Base-by-base conservation (phyloP, 495 filamentous ascomycete species). In the Talaromyces stipitatus region DNA sequence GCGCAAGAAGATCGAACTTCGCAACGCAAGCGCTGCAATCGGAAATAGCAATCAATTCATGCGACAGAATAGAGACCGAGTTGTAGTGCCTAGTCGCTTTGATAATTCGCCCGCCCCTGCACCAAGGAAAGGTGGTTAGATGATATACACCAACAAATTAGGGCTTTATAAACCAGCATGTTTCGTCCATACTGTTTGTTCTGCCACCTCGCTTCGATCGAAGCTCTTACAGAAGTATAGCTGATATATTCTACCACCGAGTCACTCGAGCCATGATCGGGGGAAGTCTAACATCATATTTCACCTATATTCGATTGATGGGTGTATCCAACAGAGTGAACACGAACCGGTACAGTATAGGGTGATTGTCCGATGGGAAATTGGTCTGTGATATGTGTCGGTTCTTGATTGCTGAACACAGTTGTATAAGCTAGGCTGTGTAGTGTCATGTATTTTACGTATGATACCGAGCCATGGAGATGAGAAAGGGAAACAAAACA, bases 1-100 rank as follows among this genome's bases (percentile, higher is more conserved):
- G 61, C 72, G 75, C 48, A 73, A 76, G 60, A 78, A 78, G 66
- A 75, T 78, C 43, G 75, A 78, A 54, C 59, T 78, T 14, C 73
- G 74, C 48, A 75, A 68, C 51, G 72, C 73, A 9, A 74, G 72
- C 48, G 70, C 72, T n/a, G 66, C 68, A 5, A 75, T 77, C 46
- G 71, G 74, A 20, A 66, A 63, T 14, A 65, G 64, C 30, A 67
- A 66, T 56, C 68, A 70, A 12, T 73, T 74, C 56, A 50, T 66
- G 29, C 69, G 69, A 28, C 45, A 51, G 22, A 57, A 51, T 10
- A 52, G 50, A 41, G 56, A 58, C 36, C 56, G 56, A 36, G 60
- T 48, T 32, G 55, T 50, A 11, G 41, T 47, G 9, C 52, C 59
- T 36, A 60, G 46, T 45, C 61, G 58, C 33, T 53, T 60, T 20